A percentile compares a stretch with the other conserved stretches of the same genome.
Evolutionary conservation across 2,329 filamentous ascomycete species (phyloP).

Genomic region (Colletotrichum sp.): DNA sequence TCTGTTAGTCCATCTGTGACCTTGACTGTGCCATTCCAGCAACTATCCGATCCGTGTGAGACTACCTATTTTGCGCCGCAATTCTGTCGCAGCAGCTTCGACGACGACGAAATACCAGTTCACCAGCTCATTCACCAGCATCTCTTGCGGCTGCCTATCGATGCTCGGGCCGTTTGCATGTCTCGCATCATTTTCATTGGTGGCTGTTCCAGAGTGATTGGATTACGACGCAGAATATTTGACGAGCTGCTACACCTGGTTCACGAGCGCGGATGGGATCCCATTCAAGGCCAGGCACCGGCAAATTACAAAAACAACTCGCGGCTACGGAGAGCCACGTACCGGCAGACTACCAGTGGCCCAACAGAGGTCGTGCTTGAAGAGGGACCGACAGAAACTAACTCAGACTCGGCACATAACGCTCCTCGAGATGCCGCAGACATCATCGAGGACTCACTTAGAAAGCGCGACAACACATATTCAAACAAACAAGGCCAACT

Average conservation of each 20-base stretch:
- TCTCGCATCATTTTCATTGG: constrained; percentile 87
- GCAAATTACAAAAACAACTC: constrained; percentile 56
- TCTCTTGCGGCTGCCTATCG: constrained; percentile 77
- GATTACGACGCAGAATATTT: constrained; percentile 78
- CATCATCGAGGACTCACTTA: constrained; percentile 62
- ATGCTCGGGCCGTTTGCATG: constrained; percentile 86
- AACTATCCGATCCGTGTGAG: constrained; percentile 77
- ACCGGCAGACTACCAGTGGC: constrained; percentile 24
- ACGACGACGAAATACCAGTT: constrained; percentile 86
- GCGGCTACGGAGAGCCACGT: constrained; percentile 41
- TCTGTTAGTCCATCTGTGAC: constrained; percentile 57
- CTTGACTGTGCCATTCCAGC: constrained; percentile 68
- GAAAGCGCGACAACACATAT: constrained; percentile 27
- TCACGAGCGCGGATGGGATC: constrained; percentile 75
- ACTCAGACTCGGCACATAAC: constrained; percentile 34
- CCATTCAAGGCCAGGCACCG: constrained; percentile 72
- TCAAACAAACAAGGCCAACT: constrained; percentile 61
- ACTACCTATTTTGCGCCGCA: constrained; percentile 71
- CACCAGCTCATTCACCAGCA: constrained; percentile 78
- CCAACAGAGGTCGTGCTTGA: constrained; percentile 20
- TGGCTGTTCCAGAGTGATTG: constrained; percentile 78
- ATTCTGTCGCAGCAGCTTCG: constrained; percentile 62
- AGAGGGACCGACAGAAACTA: constrained; percentile 10
- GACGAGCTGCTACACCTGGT: constrained; percentile 75
- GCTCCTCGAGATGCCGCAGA: constrained; percentile 51